Conservation (phyloP, 1,284 basidiomycete genomes). For the Vanrija sp. region DNA sequence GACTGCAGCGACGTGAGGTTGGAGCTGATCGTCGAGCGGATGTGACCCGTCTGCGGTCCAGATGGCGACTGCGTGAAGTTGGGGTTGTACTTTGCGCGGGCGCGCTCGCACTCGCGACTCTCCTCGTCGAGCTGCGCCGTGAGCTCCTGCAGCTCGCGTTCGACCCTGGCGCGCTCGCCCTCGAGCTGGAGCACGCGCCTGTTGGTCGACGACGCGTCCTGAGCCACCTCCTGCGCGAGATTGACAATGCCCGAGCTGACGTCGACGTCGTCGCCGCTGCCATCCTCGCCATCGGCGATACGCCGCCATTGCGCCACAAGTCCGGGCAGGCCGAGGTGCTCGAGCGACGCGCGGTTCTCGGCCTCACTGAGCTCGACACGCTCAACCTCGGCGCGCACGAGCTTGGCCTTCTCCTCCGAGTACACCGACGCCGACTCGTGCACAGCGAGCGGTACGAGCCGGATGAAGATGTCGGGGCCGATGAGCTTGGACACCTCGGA, state of each 20-base stretch:
- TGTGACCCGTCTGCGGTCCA: conserved; percentile 63
- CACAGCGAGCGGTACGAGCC: conserved; percentile 86
- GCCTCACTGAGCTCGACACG: conserved; percentile 76
- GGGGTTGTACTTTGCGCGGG: conserved; percentile 79
- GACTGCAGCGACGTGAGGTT: conserved; percentile 71
- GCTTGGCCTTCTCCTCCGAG: conserved; percentile 97
- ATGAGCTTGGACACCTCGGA: conserved; percentile 93
- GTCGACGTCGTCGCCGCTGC: conserved; percentile 51
- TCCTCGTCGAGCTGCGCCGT: conserved; percentile 69
- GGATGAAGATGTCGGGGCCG: conserved; percentile 83
- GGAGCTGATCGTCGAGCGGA: conserved; percentile 75
- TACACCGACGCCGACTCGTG: conserved; percentile 96
- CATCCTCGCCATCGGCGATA: conserved; percentile 61
- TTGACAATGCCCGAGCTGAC: conserved; percentile 69
- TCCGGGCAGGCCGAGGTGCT: conserved; percentile 75
- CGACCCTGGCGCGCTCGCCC: conserved; percentile 61
- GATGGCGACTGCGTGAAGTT: conserved; percentile 87
- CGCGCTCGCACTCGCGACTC: conserved; percentile 73
- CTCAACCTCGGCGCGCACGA: conserved; percentile 86
- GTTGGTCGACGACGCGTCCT: conserved; percentile 57
- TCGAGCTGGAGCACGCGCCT: conserved; percentile 60
- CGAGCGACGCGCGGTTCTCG: conserved; percentile 74
- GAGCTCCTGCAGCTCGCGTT: conserved; percentile 60
- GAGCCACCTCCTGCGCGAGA: conserved; percentile 70
- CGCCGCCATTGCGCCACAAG: conserved; percentile 71